Evolutionary conservation across 768 basidiomycete species (phyloP), one percentile per base, ranked within the genome.

Genomic region (Suillus alpinus): DNA sequence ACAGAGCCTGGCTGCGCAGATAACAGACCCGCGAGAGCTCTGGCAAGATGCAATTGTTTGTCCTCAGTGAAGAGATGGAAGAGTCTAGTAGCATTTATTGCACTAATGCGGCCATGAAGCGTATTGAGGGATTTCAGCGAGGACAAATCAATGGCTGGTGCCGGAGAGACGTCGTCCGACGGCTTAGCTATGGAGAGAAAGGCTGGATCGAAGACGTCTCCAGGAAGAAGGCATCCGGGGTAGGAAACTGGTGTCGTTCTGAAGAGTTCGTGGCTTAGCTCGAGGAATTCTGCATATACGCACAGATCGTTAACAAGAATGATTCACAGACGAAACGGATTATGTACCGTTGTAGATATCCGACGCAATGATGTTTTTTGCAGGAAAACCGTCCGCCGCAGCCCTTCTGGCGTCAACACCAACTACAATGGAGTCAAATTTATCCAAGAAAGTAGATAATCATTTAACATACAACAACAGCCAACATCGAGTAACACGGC

Each of bases 191-290:
- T 73, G 10, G 60, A 60, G 26, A 88, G 75, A 31, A 82, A 71
- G 0, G 66, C 58, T 13, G 78, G 69, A 59, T 86, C 79, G 41
- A 89, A 81, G 0, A 72, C 76, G 60, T 89, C 81, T 1, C 87
- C 88, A 1, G 76, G 65, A 29, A 89, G 59, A 68, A 89, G 87
- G 0, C 71, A 69, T 0, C 77, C 78, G 16, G 85, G 83, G 66
- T 85, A 88, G 0, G 79, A 75, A 44, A 77, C 77, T 0, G 81
- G 78, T 0, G 81, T 83, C 2, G 82, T 79, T 44, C 70, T 81
- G 76, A 88, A 91, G 18, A 90, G 75, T 34, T 81, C 77, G 59
- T 89, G 86, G 1, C 86, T 86, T 7, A 81, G 70, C 1, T 82
- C 75, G 81, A 83, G 84, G 62, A 83, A 88, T 2, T 71, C 87